Evolutionary conservation across 768 basidiomycete species (phyloP), one percentile per base, ranked within the genome.

Genomic region (Rhizopogon vulgaris): DNA sequence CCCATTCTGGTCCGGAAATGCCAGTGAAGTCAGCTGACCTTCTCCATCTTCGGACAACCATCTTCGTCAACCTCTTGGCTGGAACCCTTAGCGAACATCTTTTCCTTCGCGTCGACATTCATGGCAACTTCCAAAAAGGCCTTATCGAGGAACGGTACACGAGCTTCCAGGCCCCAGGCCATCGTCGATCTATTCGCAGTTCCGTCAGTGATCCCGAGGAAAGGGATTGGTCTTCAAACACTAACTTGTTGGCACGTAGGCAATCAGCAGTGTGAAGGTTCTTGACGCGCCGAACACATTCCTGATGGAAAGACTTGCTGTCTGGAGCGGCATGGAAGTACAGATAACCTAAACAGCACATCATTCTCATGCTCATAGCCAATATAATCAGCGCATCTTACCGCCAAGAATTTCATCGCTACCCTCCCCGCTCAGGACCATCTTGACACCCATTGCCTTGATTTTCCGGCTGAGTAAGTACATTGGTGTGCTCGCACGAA

Each of bases 371-470:
- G 10, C 37, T 38, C 38, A 28, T 36, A 15, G n/a, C 27, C 30
- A 42, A 32, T 40, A 36, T 52, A 0, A n/a, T 48, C 32, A 41
- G 30, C 3, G 62, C 60, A 27, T 36, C 62, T 58, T 65, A 90
- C 94, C 94, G 73, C 95, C 95, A 36, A 97, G 82, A 55, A 98
- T 93, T 71, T 99, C 96, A 61, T 99, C 96, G 56, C 90, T 92
- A 37, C 96, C 96, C 71, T 99, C 96, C 15, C 96, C 96, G 57
- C 88, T 91, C 34, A 98, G 78, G 14, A 99, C 96, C 96, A 99
- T 99, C 75, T 99, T 99, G 49, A 99, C 96, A 52, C 96, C 96
- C 90, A 93, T 97, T 4, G 96, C 95, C 73, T 98, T 99, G 75
- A 99, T 94, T 74, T 99, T 98, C 45, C 96, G 81, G 66, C 89